Conservation (phyloP, 139 green algal species). For the Coccomyxa sp. region DNA sequence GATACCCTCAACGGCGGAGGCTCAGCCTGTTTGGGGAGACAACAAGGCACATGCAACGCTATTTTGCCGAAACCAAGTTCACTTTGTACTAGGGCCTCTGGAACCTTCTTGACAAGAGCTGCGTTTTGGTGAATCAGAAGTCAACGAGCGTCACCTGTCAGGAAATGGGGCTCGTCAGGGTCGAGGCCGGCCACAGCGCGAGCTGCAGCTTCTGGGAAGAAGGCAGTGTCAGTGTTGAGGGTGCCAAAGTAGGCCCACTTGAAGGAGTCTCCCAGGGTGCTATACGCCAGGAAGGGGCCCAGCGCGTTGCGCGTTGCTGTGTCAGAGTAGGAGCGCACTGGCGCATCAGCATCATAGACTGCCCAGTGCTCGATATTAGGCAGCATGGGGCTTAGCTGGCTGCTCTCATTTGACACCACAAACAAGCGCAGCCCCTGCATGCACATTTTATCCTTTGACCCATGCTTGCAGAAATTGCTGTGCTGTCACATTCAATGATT, state of each 20-base stretch:
- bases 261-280: conserved; percentile 26
- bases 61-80: too few relatives aligned
- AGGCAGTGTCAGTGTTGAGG: conserved; percentile 18
- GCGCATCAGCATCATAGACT: conserved; percentile 15
- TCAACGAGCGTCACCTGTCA: conserved; percentile 16
- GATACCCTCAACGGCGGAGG: too few relatives aligned
- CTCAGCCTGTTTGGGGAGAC: too few relatives aligned
- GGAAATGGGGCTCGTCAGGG: conserved; percentile 23
- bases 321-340: conserved; percentile 4
- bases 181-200: conserved; percentile 13
- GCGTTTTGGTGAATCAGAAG: too few relatives aligned
- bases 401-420: neutral
- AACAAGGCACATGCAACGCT: too few relatives aligned
- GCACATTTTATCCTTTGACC: too few relatives aligned
- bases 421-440: neutral
- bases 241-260: conserved; percentile 34
- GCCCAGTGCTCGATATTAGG: conserved; percentile 13
- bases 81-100: too few relatives aligned
- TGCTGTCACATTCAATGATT: too few relatives aligned
- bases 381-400: neutral
- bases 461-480: too few relatives aligned
- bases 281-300: conserved; percentile 25
- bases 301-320: conserved; percentile 16
- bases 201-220: conserved; percentile 5
- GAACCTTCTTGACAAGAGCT: too few relatives aligned